phyloP scores from a whole-genome alignment of 148 eudicot species.

The Heliosperma pusillum region DNA sequence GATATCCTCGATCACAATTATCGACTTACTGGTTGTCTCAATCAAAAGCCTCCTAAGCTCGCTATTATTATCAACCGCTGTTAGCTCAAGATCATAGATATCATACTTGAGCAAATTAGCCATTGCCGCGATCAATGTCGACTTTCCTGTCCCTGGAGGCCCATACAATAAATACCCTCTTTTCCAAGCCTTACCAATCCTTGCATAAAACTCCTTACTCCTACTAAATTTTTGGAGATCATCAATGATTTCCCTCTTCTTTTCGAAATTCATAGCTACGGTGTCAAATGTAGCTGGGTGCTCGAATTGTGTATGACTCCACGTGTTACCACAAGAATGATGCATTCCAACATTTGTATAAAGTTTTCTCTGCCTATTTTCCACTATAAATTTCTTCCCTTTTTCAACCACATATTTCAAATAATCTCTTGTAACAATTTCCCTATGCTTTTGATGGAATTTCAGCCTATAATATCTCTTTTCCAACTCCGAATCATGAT shows the following conservation, averaged over 20 bases:
- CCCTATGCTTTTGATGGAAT: slow-evolving; percentile 37
- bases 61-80: slow-evolving; percentile 45
- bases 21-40: slow-evolving; percentile 46
- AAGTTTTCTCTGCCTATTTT: slow-evolving; percentile 42
- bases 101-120: slow-evolving; percentile 46
- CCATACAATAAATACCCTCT: slow-evolving; percentile 47
- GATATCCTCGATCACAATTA: slow-evolving; percentile 54
- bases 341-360: slow-evolving; percentile 33
- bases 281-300: slow-evolving; percentile 53
- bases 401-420: slow-evolving; percentile 39
- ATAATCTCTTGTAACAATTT: slow-evolving; percentile 34
- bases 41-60: slow-evolving; percentile 46
- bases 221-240: slow-evolving; percentile 42
- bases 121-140: slow-evolving; percentile 59
- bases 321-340: slow-evolving; percentile 15
- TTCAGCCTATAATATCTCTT: slow-evolving; percentile 28
- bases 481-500: slow-evolving; percentile 25
- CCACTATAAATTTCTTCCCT: slow-evolving; percentile 34
- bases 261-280: slow-evolving; percentile 44
- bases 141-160: slow-evolving; percentile 56
- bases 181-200: slow-evolving; percentile 58
- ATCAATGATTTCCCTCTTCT: slow-evolving; percentile 50
- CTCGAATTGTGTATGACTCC: slow-evolving; percentile 48
- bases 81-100: slow-evolving; percentile 29
- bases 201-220: slow-evolving; percentile 48